phyloP scores from a whole-genome alignment of 2,329 filamentous ascomycete genomes.

The Nakataea oryzae region DNA sequence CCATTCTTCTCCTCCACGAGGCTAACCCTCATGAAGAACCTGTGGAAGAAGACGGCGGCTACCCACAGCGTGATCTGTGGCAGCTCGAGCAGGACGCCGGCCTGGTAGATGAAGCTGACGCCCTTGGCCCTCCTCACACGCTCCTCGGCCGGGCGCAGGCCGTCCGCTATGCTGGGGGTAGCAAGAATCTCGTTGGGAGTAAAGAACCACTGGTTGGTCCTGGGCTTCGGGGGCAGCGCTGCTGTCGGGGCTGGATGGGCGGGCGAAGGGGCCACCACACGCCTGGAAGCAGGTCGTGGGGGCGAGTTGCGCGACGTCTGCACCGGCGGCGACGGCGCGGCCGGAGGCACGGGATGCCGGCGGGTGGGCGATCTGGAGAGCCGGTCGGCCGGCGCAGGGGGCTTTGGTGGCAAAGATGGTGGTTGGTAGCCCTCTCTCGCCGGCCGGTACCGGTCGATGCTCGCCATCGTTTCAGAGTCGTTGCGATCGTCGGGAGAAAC shows the following conservation, averaged over 20 bases:
- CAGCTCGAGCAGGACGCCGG: constrained; percentile 82
- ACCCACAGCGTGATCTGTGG: constrained; percentile 89
- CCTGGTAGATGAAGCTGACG: constrained; percentile 92
- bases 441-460: constrained; percentile 48
- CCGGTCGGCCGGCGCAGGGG: constrained; percentile 25
- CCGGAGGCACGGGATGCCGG: constrained; percentile 45
- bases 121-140: constrained; percentile 76
- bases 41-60: constrained; percentile 87
- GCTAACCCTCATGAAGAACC: constrained; percentile 86
- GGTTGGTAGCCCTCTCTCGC: constrained; percentile 44
- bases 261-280: constrained; percentile 26
- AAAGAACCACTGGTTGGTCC: constrained; percentile 73
- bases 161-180: constrained; percentile 77
- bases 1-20: constrained; percentile 67
- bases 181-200: constrained; percentile 71
- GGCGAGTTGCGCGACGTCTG: constrained; percentile 44
- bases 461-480: constrained; percentile 37
- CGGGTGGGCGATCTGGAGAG: constrained; percentile 38
- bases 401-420: constrained; percentile 29
- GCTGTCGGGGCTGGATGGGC: constrained; percentile 27
- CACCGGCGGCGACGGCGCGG: constrained; percentile 50
- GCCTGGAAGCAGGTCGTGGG: constrained; percentile 34
- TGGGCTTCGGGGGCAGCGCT: constrained; percentile 9
- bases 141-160: constrained; percentile 68
- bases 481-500: not conserved